Base-by-base conservation (phyloP, 768 basidiomycete species). In the Calocera cornea region DNA sequence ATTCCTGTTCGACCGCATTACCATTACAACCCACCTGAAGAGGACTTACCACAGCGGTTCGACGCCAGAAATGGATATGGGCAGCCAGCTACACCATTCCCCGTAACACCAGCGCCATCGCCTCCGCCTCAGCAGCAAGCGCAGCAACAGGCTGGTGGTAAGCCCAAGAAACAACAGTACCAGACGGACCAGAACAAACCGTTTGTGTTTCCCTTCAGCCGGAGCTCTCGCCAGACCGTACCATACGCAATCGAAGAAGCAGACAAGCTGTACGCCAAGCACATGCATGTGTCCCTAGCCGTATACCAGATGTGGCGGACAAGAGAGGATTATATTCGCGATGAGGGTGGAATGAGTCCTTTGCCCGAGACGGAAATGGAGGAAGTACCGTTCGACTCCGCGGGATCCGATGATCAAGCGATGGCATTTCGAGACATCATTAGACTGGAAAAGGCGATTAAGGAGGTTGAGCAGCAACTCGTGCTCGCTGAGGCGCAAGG, bases 141-240 rank as follows among this genome's bases (percentile, higher is more conserved):
- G 7, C 44, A 47, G 44, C 54, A 63, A 50, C 64, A 65, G 22
- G 83, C 86, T 36, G 27, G 72, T 72, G 90, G 86, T 1, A 97
- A 95, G 74, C 92, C 91, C 11, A 99, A 99, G 80, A 97, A 98
- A 75, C 95, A 95, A 74, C 92, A 95, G 75, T 99, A 92, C 75
- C 97, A 98, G 74, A 99, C 97, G 0, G 97, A 99, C 76, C 97
- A 95, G 75, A 86, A 79, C 54, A 83, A 90, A 14, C 95, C 97
- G 1, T 99, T 98, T 75, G 79, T 98, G 69, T 95, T 99, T 75
- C 97, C 97, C 0, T 99, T 97, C 75, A 91, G 93, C 5, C 83
- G 86, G n/a, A 81, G 77, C 64, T 80, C 77, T 66, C 80, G 80
- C 67, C 69, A 65, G 79, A 79, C 90, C n/a, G 91, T 98, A 1